A percentile compares a stretch with the other conserved stretches of the same genome.
Conservation (phyloP, 202 grass and related monocot species). For the Bolboschoenoplectus hybrid region DNA sequence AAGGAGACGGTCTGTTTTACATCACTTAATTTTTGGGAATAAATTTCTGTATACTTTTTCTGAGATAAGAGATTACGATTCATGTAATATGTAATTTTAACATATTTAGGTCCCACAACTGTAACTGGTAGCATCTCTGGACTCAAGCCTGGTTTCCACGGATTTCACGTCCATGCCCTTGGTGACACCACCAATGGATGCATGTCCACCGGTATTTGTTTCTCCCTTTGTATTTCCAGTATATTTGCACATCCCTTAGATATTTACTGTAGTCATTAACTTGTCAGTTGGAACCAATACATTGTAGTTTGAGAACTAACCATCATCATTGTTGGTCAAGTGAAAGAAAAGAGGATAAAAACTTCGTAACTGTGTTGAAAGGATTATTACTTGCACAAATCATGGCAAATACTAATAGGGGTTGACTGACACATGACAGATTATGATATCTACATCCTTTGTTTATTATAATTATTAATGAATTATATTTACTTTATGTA, state of each 20-base stretch:
- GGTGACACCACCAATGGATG: conserved; percentile 94
- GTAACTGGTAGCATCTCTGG: conserved; percentile 72
- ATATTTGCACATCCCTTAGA: neutral
- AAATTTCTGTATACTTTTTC: neutral
- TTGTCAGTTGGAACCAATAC: neutral
- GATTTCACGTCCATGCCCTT: conserved; percentile 82
- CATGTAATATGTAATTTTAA: neutral
- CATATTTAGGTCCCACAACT: conserved; percentile 60
- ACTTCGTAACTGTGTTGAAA: neutral
- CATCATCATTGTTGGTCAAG: neutral
- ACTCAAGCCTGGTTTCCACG: conserved; percentile 73
- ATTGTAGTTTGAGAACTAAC: neutral
- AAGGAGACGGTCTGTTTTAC: conserved; percentile 59
- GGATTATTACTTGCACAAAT: neutral
- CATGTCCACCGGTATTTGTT: conserved; percentile 76
- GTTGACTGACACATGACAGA: neutral
- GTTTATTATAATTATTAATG: conserved; percentile 21
- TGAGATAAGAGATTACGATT: neutral
- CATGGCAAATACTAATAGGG: neutral
- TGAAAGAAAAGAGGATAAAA: neutral
- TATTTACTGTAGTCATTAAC: neutral
- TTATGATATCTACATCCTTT: neutral
- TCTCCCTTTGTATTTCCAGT: neutral
- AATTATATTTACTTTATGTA: neutral
- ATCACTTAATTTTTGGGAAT: conserved; percentile 2